These are phyloP conservation scores for Myxozyma mucilagina DNA, from an alignment of 805 yeast species.

Conservation along the genomic window DNA sequence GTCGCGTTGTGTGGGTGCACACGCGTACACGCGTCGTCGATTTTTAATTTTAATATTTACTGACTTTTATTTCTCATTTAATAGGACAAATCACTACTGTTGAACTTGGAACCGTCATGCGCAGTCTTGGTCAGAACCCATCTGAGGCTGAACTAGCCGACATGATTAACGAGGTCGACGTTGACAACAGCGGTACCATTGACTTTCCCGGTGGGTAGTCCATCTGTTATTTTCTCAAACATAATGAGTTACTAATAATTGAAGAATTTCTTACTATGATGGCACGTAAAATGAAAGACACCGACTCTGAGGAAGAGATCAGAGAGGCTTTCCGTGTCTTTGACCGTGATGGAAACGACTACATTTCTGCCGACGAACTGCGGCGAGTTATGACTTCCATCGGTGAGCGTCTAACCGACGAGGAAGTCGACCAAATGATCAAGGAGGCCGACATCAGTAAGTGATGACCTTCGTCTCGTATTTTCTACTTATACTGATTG, in stretches of 20 bases:
- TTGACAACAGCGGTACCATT: conserved; percentile 87
- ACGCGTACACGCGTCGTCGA: too few relatives aligned
- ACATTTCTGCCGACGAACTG: conserved; percentile 93
- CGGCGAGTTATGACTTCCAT: conserved; percentile 96
- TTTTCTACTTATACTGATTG: not conserved
- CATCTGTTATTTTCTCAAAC: not conserved
- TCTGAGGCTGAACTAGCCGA: conserved; percentile 94
- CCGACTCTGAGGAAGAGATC: conserved; percentile 95
- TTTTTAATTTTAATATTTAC: not conserved
- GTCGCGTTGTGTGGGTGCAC: too few relatives aligned
- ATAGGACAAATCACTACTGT: conserved; percentile 80
- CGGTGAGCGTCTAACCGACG: conserved; percentile 94
- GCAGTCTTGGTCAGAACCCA: conserved; percentile 97
- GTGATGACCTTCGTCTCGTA: not conserved
- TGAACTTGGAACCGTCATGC: conserved; percentile 97
- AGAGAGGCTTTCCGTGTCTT: conserved; percentile 98
- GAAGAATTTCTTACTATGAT: conserved; percentile 75
- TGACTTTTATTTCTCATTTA: not conserved
- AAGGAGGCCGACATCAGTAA: conserved; percentile 86
- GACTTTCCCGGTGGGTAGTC: conserved; percentile 56
- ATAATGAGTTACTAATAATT: not conserved
- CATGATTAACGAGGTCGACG: conserved; percentile 95
- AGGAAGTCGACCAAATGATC: conserved; percentile 96
- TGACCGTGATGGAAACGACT: conserved; percentile 91
- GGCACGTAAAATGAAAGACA: conserved; percentile 93